phyloP scores from a whole-genome alignment of 352 stramenopile species.

The Phytophthora citricola region DNA sequence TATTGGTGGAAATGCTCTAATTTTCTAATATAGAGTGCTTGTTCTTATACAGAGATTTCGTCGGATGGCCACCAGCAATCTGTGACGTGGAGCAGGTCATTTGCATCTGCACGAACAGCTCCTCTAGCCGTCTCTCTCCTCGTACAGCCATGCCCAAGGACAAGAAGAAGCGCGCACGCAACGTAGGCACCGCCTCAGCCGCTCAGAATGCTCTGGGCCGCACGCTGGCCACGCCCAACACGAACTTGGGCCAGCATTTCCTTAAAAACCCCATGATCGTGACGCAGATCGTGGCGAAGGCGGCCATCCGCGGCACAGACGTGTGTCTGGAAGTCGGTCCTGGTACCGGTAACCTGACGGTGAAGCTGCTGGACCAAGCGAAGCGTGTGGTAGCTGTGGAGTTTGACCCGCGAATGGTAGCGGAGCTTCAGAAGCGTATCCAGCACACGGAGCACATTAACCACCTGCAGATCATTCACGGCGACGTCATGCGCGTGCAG shows the following conservation, averaged over 20 bases:
- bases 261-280: conserved; percentile 99
- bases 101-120: conserved; percentile 1
- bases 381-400: conserved; percentile 99
- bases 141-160: conserved; percentile 78
- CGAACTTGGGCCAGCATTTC: conserved; percentile 98
- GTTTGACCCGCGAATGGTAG: conserved; percentile 98
- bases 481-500: conserved; percentile 99
- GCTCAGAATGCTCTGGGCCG: conserved; percentile 84
- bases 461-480: conserved; percentile 99
- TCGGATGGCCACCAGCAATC: conserved; percentile 37
- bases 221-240: conserved; percentile 97
- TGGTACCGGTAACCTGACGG: conserved; percentile 99
- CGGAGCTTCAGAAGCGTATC: conserved; percentile 99
- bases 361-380: conserved; percentile 97
- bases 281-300: conserved; percentile 96
- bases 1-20: conserved; percentile 8
- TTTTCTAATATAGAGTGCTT: conserved; percentile 5
- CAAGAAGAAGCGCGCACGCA: conserved; percentile 89
- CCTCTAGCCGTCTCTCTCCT: not conserved
- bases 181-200: conserved; percentile 65
- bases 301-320: conserved; percentile 95
- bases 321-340: conserved; percentile 97
- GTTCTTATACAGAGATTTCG: conserved; percentile 27
- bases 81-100: conserved; percentile 36
- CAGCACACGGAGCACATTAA: conserved; percentile 95